Evolutionary conservation across 169 alveolate genomes (phyloP), one percentile per base, ranked within the genome.

Genomic region (Blepharisma undulans): DNA sequence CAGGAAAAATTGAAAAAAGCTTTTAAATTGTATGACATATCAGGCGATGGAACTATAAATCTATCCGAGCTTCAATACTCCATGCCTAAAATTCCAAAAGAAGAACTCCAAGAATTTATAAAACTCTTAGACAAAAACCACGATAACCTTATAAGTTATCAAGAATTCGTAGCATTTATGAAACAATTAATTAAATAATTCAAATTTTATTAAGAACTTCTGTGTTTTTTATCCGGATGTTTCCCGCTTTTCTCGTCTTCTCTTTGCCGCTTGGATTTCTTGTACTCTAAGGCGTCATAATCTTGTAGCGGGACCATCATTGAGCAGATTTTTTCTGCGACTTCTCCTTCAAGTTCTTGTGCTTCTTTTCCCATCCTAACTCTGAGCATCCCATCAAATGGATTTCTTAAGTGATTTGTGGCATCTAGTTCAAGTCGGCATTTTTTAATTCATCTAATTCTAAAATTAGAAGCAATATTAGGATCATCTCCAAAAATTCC

Each of bases 1-100:
- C 92, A 88, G 71, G 95, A 93, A 89, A 90, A 93, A 48, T 80
- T 93, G 71, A 91, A 82, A 76, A 91, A 93, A 29, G 95, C 95
- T 36, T 93, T 93, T 82, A 93, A 93, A 87, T 84, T 90, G 92
- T 90, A 90, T 82, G 95, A 93, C 87, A 93, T 90, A 79, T 93
- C 90, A 72, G 95, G 93, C 66, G 91, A 91, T 88, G 95, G 95
- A 22, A 27, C 81, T 30, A 60, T 90, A 76, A 76, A 91, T 60
- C 80, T 93, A 29, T 81, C 59, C 30, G 95, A 93, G 87, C 34
- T 79, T 48, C 66, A 48, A 48, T 48, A 48, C 66, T 48, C 66
- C 7, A 48, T 48, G 66, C 66, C 66, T 10, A 48, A 48, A 48
- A 5, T 48, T 5, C 66, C 66, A 48, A 48, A 48, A 48, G 66